A percentile compares a stretch with the other conserved stretches of the same genome.
phyloP scores from a whole-genome alignment of 345 rosid genomes.

The Garcia nutans region DNA sequence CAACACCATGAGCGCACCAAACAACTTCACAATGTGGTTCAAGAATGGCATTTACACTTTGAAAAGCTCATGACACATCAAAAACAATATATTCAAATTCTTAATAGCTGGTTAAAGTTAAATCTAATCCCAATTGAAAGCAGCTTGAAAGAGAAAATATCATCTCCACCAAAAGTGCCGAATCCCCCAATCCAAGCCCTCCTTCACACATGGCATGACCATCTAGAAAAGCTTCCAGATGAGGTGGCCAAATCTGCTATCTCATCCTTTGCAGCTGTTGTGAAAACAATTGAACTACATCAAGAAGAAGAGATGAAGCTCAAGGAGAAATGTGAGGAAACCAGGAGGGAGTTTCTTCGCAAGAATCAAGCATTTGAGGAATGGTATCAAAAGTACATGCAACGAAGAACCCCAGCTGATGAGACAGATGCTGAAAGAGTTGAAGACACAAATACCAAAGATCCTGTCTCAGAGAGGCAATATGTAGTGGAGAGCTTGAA shows the following conservation, averaged over 20 bases:
- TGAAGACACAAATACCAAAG: constrained; percentile 50
- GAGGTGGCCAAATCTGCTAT: constrained; percentile 85
- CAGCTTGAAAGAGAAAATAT: constrained; percentile 35
- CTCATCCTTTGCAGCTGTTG: constrained; percentile 68
- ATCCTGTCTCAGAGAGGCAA: constrained; percentile 72
- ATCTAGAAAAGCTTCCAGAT: constrained; percentile 74
- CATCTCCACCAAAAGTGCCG: constrained; percentile 74
- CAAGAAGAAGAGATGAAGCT: constrained; percentile 91
- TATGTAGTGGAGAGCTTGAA: constrained; percentile 62
- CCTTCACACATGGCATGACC: constrained; percentile 65
- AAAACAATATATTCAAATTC: constrained; percentile 68
- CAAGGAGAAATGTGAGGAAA: constrained; percentile 81
- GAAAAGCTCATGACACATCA: constrained; percentile 68
- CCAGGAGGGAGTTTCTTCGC: constrained; percentile 58
- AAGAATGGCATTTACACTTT: constrained; percentile 71
- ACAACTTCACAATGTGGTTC: constrained; percentile 58
- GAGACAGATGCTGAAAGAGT: constrained; percentile 52
- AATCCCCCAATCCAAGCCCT: constrained; percentile 80
- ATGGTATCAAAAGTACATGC: constrained; percentile 78
- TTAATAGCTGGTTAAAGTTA: constrained; percentile 33
- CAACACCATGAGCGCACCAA: constrained; percentile 72
- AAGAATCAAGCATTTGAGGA: constrained; percentile 84
- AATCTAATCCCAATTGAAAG: constrained; percentile 39
- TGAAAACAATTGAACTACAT: constrained; percentile 57
- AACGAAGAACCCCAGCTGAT: constrained; percentile 44